A percentile compares a stretch with the other conserved stretches of the same genome.
Conservation (phyloP, 2,329 filamentous ascomycete species). For the Pestalotiopsis sp. region DNA sequence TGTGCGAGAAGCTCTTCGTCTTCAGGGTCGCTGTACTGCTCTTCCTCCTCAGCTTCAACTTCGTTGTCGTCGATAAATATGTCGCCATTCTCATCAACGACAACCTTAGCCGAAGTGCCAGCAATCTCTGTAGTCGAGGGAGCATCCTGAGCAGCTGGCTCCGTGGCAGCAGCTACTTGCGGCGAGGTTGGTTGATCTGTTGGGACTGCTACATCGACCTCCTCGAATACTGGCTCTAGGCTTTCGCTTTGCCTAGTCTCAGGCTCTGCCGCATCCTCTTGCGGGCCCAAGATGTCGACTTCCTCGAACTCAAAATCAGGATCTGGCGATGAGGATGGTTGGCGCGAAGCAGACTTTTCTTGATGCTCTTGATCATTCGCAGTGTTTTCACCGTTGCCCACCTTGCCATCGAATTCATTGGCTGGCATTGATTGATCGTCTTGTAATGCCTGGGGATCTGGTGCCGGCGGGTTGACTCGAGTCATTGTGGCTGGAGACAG, state of each 20-base stretch:
- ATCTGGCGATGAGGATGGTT: constrained; percentile 32
- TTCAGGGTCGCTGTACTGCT: constrained; percentile 82
- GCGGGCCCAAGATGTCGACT: constrained; percentile 31
- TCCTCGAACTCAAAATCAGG: constrained; percentile 41
- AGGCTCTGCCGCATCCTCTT: constrained; percentile 20
- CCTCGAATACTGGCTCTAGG: constrained; percentile 39
- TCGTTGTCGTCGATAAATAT: constrained; percentile 61
- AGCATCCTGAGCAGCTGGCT: constrained; percentile 28
- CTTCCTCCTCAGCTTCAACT: constrained; percentile 43
- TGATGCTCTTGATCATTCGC: not conserved
- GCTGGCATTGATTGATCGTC: constrained; percentile 6
- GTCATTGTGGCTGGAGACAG: constrained; percentile 25
- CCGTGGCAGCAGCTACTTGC: constrained; percentile 11
- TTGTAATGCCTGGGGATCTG: constrained; percentile 5
- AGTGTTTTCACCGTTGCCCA: not conserved
- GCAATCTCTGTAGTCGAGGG: constrained; percentile 17
- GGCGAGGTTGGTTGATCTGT: constrained; percentile 21
- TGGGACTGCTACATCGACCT: constrained; percentile 33
- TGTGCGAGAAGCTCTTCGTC: constrained; percentile 88
- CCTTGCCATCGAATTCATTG: not conserved
- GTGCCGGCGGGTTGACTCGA: constrained; percentile 22
- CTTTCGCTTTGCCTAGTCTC: constrained; percentile 20
- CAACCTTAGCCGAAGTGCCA: constrained; percentile 15
- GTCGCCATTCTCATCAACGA: constrained; percentile 37
- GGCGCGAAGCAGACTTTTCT: constrained; percentile 1